Percentiles rank a stretch among this genome's conserved stretches.
These are phyloP conservation scores for Globisporangium abappressorium DNA, from an alignment of 352 stramenopile genomes.

Conservation along the genomic window DNA sequence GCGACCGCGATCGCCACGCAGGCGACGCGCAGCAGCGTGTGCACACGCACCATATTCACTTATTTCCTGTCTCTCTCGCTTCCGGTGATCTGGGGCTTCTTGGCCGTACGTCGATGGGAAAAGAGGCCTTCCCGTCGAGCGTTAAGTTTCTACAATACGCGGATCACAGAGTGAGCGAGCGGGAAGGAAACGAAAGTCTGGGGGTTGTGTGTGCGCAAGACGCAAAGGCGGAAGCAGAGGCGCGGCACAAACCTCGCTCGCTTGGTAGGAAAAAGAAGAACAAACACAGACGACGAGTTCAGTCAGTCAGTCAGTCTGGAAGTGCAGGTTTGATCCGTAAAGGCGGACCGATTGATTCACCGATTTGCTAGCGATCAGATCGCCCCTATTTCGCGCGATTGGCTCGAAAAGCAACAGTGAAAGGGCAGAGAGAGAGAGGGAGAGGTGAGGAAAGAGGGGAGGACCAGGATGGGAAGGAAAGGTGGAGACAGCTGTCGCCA, in stretches of 20 bases:
- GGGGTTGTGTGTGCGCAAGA: background rate
- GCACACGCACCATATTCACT: constrained; percentile 9
- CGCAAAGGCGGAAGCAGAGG: background rate
- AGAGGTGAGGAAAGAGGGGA: background rate
- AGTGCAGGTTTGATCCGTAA: background rate
- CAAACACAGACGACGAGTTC: background rate
- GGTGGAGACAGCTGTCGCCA: background rate
- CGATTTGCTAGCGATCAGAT: background rate
- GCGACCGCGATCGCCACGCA: constrained; percentile 12
- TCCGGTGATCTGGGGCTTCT: background rate
- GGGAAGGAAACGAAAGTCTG: background rate
- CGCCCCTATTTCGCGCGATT: background rate
- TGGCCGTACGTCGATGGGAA: constrained; percentile 2
- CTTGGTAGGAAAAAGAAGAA: background rate
- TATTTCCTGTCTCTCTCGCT: background rate
- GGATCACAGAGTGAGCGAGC: background rate
- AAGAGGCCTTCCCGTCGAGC: constrained; percentile 1
- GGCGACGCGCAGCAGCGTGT: constrained; percentile 6
- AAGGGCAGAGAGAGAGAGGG: background rate
- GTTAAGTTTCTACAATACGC: constrained; percentile 7
- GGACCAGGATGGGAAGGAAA: background rate
- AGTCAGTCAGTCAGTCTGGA: background rate
- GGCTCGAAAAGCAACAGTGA: background rate
- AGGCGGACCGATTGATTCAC: background rate
- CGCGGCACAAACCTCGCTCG: background rate